phyloP scores from a whole-genome alignment of 2,329 filamentous ascomycete species.

The Phyllosticta citrichinensis region DNA sequence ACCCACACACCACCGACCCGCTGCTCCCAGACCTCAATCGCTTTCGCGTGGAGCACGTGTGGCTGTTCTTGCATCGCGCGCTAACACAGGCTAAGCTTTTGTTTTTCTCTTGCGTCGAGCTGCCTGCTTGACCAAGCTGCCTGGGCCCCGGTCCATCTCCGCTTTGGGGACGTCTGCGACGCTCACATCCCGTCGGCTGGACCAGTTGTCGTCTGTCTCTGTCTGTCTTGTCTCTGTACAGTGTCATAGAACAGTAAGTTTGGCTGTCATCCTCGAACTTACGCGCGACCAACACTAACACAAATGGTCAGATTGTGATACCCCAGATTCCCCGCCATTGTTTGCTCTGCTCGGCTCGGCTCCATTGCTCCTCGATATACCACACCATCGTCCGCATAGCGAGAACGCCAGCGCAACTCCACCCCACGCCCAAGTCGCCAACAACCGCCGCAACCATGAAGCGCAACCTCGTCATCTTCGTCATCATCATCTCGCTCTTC shows the following conservation, averaged over 20 bases:
- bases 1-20: background rate
- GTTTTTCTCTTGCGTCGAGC: background rate
- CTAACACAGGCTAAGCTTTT: background rate
- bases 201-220: background rate
- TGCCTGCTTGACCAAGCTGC: background rate
- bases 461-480: constrained; percentile 43
- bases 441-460: constrained; percentile 28
- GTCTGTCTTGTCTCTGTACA: background rate
- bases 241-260: background rate
- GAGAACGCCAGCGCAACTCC: background rate
- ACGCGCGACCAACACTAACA: background rate
- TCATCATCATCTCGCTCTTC: constrained; percentile 45
- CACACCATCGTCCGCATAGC: background rate
- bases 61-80: background rate
- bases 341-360: background rate
- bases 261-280: background rate
- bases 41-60: background rate
- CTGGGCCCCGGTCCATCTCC: background rate
- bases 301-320: background rate
- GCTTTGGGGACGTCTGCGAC: background rate
- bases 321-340: background rate
- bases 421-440: background rate
- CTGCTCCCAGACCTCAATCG: background rate
- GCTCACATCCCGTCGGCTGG: background rate
- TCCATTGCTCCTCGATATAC: background rate